Base-by-base conservation (phyloP, 306 rosid species). In the Acacia melanoxylon region DNA sequence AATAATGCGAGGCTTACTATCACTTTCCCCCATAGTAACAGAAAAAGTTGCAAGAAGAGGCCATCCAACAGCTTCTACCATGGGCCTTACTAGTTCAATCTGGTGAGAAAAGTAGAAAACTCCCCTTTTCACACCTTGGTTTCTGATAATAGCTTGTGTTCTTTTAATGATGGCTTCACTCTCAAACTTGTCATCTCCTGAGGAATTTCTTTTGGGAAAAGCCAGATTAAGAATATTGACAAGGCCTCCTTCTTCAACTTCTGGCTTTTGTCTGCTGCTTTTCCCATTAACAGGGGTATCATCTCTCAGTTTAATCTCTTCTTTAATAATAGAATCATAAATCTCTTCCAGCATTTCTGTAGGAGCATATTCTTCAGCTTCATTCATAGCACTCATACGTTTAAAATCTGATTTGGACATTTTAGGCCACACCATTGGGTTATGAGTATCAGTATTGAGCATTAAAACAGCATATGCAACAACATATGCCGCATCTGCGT, bases 41-140 rank as follows among this genome's bases (percentile, higher is more conserved):
- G 99, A 96, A 79, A 94, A 96, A 31, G 98, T 96, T 78, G 97
- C 99, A 80, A 96, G 99, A 86, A 96, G 86, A 65, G 99, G 98
- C 99, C 99, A 96, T 40, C 99, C 99, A 70, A 96, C 99, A 63
- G 98, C 99, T 81, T 96, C 99, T 81, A 96, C 99, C 98, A 96
- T 96, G 78, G 99, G 99, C 92, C 98, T 90, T 86, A 96, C 97
- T 89, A 96, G 98, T 85, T 96, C 99, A 81, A 94, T 90, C 86
- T 92, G 97, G 79, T 92, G 93, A 51, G 99, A 88, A 44, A 97
- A 90, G 85, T 96, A 84, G 87, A 96, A 96, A 77, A 93, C 93
- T 48, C 99, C 99, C 80, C 92, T 88, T 86, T 94, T 90, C 78
- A 87, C 94, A 75, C 92, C 97, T 80, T 87, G 89, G 80, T 89